Conservation (phyloP, 1,284 basidiomycete genomes). For the Ganoderma leucocontextum region DNA sequence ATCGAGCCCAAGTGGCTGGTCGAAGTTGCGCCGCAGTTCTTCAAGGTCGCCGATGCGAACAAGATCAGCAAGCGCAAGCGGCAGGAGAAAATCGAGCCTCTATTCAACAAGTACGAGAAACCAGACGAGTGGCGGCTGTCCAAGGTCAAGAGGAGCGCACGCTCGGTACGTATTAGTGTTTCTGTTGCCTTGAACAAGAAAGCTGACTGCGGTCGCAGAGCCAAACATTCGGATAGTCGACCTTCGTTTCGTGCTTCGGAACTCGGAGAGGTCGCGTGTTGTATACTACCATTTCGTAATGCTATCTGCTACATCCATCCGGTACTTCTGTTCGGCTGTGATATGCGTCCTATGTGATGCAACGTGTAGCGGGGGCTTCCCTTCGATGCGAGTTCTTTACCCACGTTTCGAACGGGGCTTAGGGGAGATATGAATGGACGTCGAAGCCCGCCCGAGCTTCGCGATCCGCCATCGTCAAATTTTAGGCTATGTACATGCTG, state of each 20-base stretch:
- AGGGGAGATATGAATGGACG: conserved; percentile 14
- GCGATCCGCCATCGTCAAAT: conserved; percentile 5
- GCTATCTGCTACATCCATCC: conserved; percentile 21
- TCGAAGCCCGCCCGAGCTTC: neutral
- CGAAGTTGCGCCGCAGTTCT: conserved; percentile 97
- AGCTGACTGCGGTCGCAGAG: conserved; percentile 55
- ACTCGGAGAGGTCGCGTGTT: conserved; percentile 19
- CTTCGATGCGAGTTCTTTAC: conserved; percentile 14
- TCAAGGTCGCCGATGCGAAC: conserved; percentile 95
- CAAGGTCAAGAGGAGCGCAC: conserved; percentile 86
- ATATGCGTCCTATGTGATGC: conserved; percentile 10
- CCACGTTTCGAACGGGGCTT: conserved; percentile 12
- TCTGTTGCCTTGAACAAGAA: conserved; percentile 16
- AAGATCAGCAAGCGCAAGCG: conserved; percentile 98
- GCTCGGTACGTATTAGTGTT: conserved; percentile 65
- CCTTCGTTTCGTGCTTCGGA: conserved; percentile 11
- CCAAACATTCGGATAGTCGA: conserved; percentile 77
- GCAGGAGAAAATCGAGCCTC: conserved; percentile 96
- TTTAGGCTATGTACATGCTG: conserved; percentile 10
- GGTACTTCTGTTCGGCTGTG: conserved; percentile 10
- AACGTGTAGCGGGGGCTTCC: conserved; percentile 12
- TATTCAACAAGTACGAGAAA: conserved; percentile 91
- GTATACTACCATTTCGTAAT: conserved; percentile 32
- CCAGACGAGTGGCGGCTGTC: conserved; percentile 92
- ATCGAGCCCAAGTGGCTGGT: conserved; percentile 99